phyloP scores from a whole-genome alignment of 345 rosid genomes.

The Erysimum cheiranthoides region DNA sequence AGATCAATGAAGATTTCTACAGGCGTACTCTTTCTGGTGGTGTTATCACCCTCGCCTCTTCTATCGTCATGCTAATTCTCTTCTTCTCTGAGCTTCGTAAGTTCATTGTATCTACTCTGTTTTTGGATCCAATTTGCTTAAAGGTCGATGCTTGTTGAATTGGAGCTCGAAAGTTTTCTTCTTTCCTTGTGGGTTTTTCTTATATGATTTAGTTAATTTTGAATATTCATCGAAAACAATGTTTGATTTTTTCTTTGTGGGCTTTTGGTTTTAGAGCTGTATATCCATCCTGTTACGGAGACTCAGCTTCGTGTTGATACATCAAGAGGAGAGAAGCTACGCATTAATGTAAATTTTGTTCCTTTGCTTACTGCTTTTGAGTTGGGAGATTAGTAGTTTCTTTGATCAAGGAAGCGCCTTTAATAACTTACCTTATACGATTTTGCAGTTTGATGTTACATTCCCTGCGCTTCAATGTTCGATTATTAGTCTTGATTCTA shows the following conservation, averaged over 20 bases:
- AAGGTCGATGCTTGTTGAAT: slow-evolving; percentile 8
- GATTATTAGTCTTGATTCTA: slow-evolving; percentile 89
- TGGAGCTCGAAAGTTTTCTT: background rate
- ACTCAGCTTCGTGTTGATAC: slow-evolving; percentile 95
- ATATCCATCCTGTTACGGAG: slow-evolving; percentile 89
- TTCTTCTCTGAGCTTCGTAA: slow-evolving; percentile 77
- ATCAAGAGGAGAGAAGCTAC: slow-evolving; percentile 92
- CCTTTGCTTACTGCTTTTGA: background rate
- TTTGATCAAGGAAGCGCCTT: background rate
- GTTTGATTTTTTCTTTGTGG: background rate
- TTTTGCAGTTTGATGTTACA: slow-evolving; percentile 86
- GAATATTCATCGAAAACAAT: background rate
- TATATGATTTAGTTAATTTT: background rate
- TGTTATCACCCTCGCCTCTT: slow-evolving; percentile 74
- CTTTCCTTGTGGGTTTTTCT: slow-evolving; percentile 20
- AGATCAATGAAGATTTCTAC: slow-evolving; percentile 88
- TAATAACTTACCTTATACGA: slow-evolving; percentile 7
- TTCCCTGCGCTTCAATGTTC: slow-evolving; percentile 95
- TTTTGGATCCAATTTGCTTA: slow-evolving; percentile 12
- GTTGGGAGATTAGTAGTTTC: slow-evolving; percentile 7
- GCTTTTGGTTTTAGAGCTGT: slow-evolving; percentile 60
- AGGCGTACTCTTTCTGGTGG: slow-evolving; percentile 90
- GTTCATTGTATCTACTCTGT: background rate
- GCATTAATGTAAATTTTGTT: slow-evolving; percentile 67
- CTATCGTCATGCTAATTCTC: slow-evolving; percentile 64